Base-by-base conservation (phyloP, 2,329 filamentous ascomycete genomes). In the Colletotrichum filicis region DNA sequence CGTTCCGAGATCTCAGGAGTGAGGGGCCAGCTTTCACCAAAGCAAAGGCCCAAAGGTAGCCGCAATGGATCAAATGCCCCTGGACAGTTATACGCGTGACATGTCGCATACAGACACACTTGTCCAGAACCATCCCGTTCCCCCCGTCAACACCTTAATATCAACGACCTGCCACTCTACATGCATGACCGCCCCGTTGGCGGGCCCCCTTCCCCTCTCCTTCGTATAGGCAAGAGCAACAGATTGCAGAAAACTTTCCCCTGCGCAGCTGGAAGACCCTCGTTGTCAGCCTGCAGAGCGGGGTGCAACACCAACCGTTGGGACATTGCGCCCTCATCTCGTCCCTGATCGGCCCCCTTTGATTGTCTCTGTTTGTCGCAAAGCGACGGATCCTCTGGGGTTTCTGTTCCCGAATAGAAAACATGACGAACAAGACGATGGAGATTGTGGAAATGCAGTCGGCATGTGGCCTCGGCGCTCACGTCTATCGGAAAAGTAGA, bases 121-220 rank as follows among this genome's bases (percentile, higher is more conserved):
- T 49, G 42, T 49, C 42, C 42, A 49, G 42, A 49, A 49, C 42
- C 42, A n/a, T 49, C 37, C 49, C 37, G 9, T 70, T 53, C 24
- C 55, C 53, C 30, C 52, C 64, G 22, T 63, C 57, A 60, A 56
- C 59, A 72, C 66, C 53, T 72, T 64, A 60, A 72, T 69, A 46
- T 72, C 30, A 69, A 72, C 69, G 49, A 64, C 65, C 68, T 71
- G 63, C 68, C 55, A 22, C 55, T 42, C 37, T 42, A 16, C 37
- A 42, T 19, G 37, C 37, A 42, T 42, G 14, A 8, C 37, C 37
- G 37, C 37, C 16, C 37, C 37, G 16, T 42, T 19, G 37, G 14
- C 14, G 37, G 37, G 32, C 57, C 63, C 62, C 42, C 65, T 42
- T n/a, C 60, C 24, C 14, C 12, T 35, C n/a, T 26, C 53, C 55